phyloP scores from a whole-genome alignment of 2,329 filamentous ascomycete genomes.

The Ceratocystis harringtonii region DNA sequence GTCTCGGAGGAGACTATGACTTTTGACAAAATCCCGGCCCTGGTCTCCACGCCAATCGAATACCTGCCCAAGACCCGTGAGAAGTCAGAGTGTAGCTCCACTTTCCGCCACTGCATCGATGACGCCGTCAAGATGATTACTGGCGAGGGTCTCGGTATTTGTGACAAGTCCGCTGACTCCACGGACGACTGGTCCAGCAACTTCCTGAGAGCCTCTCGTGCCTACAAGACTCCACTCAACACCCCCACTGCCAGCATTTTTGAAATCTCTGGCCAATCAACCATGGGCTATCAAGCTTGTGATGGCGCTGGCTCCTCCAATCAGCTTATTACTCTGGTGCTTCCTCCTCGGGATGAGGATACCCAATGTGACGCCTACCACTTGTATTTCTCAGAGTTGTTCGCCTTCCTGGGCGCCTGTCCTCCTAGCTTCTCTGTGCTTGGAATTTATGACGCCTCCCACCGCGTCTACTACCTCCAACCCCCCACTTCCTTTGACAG shows the following conservation, averaged over 20 bases:
- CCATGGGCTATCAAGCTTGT: background rate
- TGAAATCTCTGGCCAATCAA: conserved; percentile 1
- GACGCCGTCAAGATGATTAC: conserved; percentile 16
- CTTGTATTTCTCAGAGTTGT: conserved; percentile 14
- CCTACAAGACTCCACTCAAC: conserved; percentile 8
- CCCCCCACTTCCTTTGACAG: conserved; percentile 15
- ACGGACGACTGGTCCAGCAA: background rate
- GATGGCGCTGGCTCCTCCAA: background rate
- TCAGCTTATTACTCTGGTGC: conserved; percentile 14
- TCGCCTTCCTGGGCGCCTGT: conserved; percentile 13
- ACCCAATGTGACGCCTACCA: conserved; percentile 16
- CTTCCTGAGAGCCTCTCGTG: background rate
- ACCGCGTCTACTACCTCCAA: conserved; percentile 16
- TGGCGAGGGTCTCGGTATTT: conserved; percentile 12
- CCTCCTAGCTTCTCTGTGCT: conserved; percentile 14
- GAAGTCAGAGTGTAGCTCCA: conserved; percentile 16
- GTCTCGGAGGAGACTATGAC: background rate
- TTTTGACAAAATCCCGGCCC: background rate
- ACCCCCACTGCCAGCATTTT: conserved; percentile 13
- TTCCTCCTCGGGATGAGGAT: conserved; percentile 9
- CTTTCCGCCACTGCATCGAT: conserved; percentile 16
- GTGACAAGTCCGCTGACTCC: background rate
- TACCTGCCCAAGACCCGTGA: conserved; percentile 15
- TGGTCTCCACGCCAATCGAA: conserved; percentile 6
- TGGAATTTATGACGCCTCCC: conserved; percentile 16